Conservation (phyloP, 2,329 filamentous ascomycete species). For the Teratosphaeria pseudoeucalypti region DNA sequence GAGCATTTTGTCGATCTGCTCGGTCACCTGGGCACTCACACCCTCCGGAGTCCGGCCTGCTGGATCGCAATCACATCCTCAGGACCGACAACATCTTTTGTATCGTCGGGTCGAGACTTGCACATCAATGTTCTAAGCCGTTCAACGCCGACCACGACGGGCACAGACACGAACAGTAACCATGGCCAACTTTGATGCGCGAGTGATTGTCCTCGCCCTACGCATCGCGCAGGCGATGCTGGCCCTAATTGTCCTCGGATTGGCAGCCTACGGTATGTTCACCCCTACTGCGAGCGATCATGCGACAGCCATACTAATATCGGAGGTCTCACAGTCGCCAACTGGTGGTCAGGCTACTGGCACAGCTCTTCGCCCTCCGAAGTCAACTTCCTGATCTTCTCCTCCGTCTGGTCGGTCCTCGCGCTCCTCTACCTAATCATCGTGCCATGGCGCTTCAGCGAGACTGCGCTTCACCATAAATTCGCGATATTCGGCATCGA, state of each 20-base stretch:
- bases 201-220: conserved; percentile 45
- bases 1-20: background rate
- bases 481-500: conserved; percentile 59
- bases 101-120: background rate
- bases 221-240: conserved; percentile 59
- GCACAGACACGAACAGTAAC: background rate
- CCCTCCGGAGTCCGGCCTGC: too few species aligned
- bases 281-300: background rate
- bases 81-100: background rate
- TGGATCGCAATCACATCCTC: background rate
- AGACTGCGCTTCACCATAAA: conserved; percentile 47
- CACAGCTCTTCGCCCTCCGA: conserved; percentile 43
- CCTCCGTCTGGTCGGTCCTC: conserved; percentile 64
- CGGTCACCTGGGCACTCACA: too few species aligned
- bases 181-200: conserved; percentile 5
- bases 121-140: background rate
- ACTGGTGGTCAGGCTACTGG: conserved; percentile 43
- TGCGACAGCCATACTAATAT: background rate
- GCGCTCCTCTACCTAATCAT: conserved; percentile 59
- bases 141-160: background rate
- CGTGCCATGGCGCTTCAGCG: conserved; percentile 39
- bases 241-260: conserved; percentile 62
- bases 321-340: conserved; percentile 40
- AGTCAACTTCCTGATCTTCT: conserved; percentile 73
- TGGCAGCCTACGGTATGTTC: conserved; percentile 60